These are phyloP conservation scores for Hibiscus syriacus DNA, from an alignment of 345 rosid genomes.

Conservation along the genomic window DNA sequence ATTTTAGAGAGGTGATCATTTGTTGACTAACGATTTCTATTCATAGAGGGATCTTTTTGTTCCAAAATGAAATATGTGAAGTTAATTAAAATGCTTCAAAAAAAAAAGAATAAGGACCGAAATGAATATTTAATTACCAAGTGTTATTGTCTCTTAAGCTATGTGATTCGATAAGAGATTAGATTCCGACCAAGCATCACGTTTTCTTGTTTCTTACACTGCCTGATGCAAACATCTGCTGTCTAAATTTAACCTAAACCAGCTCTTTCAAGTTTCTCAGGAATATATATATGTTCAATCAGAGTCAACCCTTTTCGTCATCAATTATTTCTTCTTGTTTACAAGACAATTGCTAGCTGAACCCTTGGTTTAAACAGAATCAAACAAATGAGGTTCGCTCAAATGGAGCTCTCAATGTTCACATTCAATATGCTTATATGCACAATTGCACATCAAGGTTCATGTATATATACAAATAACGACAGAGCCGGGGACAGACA, in stretches of 20 bases:
- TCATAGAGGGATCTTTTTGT: no score
- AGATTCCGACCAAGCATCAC: conserved; percentile 49
- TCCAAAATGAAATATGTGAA: no score
- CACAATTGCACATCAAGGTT: conserved; percentile 11
- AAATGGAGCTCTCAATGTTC: conserved; percentile 43
- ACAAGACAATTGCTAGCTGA: not conserved
- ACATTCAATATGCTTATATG: conserved; percentile 15
- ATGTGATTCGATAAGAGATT: conserved; percentile 12
- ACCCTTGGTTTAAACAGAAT: conserved; percentile 1
- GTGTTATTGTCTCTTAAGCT: conserved; percentile 10
- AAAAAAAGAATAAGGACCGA: no score
- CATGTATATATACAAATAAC: conserved; percentile 9
- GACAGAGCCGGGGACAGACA: no score
- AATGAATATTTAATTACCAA: no score
- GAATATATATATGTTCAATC: conserved; percentile 7
- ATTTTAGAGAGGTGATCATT: no score
- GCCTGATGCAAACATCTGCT: conserved; percentile 25
- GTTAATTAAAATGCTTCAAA: no score
- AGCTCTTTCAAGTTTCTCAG: not conserved
- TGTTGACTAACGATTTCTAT: no score
- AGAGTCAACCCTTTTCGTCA: conserved; percentile 10
- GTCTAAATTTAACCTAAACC: conserved; percentile 28
- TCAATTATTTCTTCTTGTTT: not conserved
- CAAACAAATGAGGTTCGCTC: conserved; percentile 24
- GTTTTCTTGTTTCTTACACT: conserved; percentile 16